Conservation (phyloP, 2,329 filamentous ascomycete species). For the Cladobotryum protrusum region DNA sequence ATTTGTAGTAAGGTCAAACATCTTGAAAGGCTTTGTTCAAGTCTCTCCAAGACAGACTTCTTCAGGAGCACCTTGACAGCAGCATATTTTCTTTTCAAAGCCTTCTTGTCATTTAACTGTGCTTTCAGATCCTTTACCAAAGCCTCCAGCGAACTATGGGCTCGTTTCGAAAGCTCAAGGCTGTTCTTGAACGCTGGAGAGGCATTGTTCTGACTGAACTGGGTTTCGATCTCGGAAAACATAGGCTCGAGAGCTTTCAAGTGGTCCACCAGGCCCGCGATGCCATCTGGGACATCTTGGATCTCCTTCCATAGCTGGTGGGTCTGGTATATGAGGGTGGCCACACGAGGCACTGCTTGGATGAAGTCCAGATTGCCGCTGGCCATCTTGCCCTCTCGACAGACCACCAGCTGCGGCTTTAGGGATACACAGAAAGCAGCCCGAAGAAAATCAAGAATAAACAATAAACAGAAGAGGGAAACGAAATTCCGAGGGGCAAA, state of each 20-base stretch:
- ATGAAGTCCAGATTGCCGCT: constrained; percentile 20
- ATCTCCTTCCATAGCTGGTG: constrained; percentile 21
- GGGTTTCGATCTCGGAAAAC: constrained; percentile 15
- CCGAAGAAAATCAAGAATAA: not conserved
- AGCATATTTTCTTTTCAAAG: constrained; percentile 14
- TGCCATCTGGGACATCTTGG: constrained; percentile 17
- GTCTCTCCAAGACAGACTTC: constrained; percentile 14
- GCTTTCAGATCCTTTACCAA: constrained; percentile 14
- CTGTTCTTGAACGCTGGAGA: constrained; percentile 7
- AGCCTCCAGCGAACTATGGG: constrained; percentile 11
- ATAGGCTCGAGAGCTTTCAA: constrained; percentile 12
- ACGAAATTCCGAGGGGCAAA: not conserved
- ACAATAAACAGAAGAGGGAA: not conserved
- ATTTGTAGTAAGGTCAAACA: constrained; percentile 14
- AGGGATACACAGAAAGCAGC: not conserved
- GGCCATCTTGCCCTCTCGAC: constrained; percentile 7
- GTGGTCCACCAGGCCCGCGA: constrained; percentile 15
- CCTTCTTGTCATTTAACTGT: constrained; percentile 12
- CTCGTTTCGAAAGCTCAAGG: constrained; percentile 10
- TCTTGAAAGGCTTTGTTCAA: constrained; percentile 13
- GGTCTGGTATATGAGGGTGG: constrained; percentile 16
- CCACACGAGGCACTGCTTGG: constrained; percentile 17
- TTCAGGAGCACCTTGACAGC: constrained; percentile 16
- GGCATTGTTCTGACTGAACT: constrained; percentile 10
- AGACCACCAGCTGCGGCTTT: not conserved